A percentile compares a stretch with the other conserved stretches of the same genome.
These are phyloP conservation scores for Mycosphaerella sp. DNA, from an alignment of 2,329 filamentous ascomycete genomes.

Conservation along the genomic window DNA sequence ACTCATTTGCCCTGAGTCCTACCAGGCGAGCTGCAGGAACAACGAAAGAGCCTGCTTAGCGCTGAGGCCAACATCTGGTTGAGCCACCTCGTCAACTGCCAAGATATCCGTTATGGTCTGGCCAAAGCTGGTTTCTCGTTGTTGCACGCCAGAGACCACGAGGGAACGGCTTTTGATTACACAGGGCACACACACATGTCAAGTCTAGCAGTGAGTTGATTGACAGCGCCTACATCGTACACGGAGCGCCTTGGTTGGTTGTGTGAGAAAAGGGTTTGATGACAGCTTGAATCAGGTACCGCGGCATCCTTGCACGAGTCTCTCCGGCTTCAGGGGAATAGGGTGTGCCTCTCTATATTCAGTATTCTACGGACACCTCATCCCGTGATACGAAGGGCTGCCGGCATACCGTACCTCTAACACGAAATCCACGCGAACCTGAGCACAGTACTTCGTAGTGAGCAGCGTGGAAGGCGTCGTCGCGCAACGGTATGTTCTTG, in stretches of 20 bases:
- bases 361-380: no score
- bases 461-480: background rate
- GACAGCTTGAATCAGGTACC: background rate
- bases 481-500: background rate
- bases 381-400: no score
- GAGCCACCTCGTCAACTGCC: slow-evolving; percentile 2
- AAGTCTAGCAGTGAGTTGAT: background rate
- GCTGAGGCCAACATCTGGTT: slow-evolving; percentile 1
- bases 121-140: background rate
- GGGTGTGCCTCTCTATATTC: no score
- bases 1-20: slow-evolving; percentile 3
- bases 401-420: background rate
- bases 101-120: background rate
- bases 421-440: background rate
- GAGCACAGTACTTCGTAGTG: no score
- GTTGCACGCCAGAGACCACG: background rate
- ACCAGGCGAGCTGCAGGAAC: slow-evolving; percentile 15
- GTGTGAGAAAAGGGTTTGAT: background rate
- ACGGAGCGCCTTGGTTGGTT: background rate
- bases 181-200: background rate
- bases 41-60: slow-evolving; percentile 10
- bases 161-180: background rate
- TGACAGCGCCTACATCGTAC: background rate
- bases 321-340: no score
- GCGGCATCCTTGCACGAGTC: slow-evolving; percentile 6